phyloP scores from a whole-genome alignment of 495 filamentous ascomycete genomes.

The Margaritispora aquatica region DNA sequence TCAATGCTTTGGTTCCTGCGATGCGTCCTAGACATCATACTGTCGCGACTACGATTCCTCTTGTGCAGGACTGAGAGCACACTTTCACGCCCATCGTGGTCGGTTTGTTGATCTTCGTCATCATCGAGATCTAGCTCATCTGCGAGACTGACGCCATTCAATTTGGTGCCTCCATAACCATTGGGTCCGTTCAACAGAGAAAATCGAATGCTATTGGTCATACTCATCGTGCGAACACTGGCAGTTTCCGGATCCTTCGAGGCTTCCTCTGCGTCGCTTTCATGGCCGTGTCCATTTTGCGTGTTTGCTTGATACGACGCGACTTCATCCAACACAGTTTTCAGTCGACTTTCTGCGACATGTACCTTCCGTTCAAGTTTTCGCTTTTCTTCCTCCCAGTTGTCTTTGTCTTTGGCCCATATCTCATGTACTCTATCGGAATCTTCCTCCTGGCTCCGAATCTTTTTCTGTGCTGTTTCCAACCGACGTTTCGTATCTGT shows the following conservation, averaged over 20 bases:
- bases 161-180: slow-evolving; percentile 43
- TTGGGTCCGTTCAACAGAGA: slow-evolving; percentile 51
- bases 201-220: slow-evolving; percentile 67
- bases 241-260: slow-evolving; percentile 49
- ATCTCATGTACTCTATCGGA: slow-evolving; percentile 64
- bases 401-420: slow-evolving; percentile 76
- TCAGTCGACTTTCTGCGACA: slow-evolving; percentile 79
- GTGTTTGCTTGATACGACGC: slow-evolving; percentile 63
- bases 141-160: slow-evolving; percentile 70
- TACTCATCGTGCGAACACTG: slow-evolving; percentile 72
- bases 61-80: slow-evolving; percentile 35
- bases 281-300: slow-evolving; percentile 30
- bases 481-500: slow-evolving; percentile 72
- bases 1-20: slow-evolving; percentile 42
- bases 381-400: slow-evolving; percentile 75
- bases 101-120: slow-evolving; percentile 51
- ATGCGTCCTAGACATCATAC: slow-evolving; percentile 36
- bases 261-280: slow-evolving; percentile 46
- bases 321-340: slow-evolving; percentile 77
- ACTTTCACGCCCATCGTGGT: slow-evolving; percentile 48
- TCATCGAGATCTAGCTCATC: slow-evolving; percentile 86
- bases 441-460: slow-evolving; percentile 79
- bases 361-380: slow-evolving; percentile 77
- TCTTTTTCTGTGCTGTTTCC: slow-evolving; percentile 69
- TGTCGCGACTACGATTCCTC: slow-evolving; percentile 39